These are phyloP conservation scores for Talaromyces borbonicus DNA, from an alignment of 495 filamentous ascomycete species.

Conservation along the genomic window DNA sequence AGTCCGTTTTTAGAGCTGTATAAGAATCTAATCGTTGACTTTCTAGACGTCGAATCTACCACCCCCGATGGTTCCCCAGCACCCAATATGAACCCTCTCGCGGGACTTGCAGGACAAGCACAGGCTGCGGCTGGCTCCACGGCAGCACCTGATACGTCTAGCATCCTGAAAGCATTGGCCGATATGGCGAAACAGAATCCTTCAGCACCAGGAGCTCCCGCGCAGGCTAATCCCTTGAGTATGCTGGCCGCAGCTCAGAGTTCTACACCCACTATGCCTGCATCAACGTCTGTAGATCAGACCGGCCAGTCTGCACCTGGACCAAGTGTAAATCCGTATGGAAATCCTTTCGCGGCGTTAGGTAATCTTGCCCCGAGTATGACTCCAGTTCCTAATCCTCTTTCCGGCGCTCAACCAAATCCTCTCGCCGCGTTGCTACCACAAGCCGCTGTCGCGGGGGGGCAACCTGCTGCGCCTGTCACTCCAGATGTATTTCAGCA, in stretches of 20 bases:
- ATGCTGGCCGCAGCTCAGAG: conserved; percentile 44
- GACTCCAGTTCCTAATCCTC: conserved; percentile 30
- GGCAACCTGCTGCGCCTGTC: conserved; percentile 22
- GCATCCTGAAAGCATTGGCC: conserved; percentile 72
- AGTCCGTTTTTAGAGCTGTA: not conserved
- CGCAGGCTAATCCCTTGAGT: conserved; percentile 44
- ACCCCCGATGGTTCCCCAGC: conserved; percentile 76
- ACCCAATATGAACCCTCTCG: conserved; percentile 35
- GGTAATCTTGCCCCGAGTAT: conserved; percentile 33
- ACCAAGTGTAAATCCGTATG: conserved; percentile 51
- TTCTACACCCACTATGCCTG: conserved; percentile 26
- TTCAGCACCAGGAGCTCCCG: conserved; percentile 38
- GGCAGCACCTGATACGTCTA: conserved; percentile 50
- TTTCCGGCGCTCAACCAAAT: conserved; percentile 29
- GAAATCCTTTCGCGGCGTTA: conserved; percentile 40
- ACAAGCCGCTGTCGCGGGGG: conserved; percentile 31
- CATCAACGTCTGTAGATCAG: conserved; percentile 40
- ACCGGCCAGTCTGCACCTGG: conserved; percentile 31
- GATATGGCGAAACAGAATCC: conserved; percentile 79
- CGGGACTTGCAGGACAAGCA: not conserved
- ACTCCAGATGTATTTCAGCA: conserved; percentile 50
- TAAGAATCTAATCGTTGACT: not conserved
- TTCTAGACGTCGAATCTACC: conserved; percentile 55
- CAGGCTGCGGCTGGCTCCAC: conserved; percentile 21
- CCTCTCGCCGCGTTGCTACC: conserved; percentile 39